Evolutionary conservation across 2,329 filamentous ascomycete genomes (phyloP).

Genomic region (Chaetoscypha palmicola): DNA sequence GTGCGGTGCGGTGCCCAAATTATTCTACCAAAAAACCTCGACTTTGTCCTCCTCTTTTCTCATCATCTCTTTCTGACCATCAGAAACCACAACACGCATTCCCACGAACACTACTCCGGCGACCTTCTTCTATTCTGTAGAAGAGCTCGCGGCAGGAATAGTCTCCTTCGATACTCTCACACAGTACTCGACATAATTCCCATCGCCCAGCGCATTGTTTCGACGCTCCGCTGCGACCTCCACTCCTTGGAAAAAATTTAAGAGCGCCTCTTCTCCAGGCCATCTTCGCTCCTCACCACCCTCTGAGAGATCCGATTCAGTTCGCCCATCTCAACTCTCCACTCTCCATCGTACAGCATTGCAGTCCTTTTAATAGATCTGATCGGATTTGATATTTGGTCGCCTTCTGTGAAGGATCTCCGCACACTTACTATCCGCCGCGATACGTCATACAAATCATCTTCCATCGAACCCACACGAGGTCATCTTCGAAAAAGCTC

Average conservation of each 20-base stretch:
- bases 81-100: slow-evolving; percentile 6
- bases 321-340: slow-evolving; percentile 28
- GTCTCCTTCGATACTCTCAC: slow-evolving; percentile 8
- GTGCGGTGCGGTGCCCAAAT: not conserved
- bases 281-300: slow-evolving; percentile 16
- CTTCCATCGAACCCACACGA: slow-evolving; percentile 18
- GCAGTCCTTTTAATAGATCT: slow-evolving; percentile 13
- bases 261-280: slow-evolving; percentile 18
- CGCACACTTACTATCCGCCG: slow-evolving; percentile 13
- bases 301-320: slow-evolving; percentile 28
- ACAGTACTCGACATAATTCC: slow-evolving; percentile 15
- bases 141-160: slow-evolving; percentile 26
- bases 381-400: slow-evolving; percentile 25
- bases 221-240: slow-evolving; percentile 10
- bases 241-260: slow-evolving; percentile 13
- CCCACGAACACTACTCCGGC: slow-evolving; percentile 1
- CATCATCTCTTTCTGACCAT: slow-evolving; percentile 7
- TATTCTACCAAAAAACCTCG: not conserved
- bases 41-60: slow-evolving; percentile 1
- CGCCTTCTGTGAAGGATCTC: slow-evolving; percentile 25
- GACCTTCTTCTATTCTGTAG: slow-evolving; percentile 29
- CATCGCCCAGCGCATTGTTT: slow-evolving; percentile 14
- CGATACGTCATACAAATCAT: slow-evolving; percentile 29
- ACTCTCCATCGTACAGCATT: slow-evolving; percentile 10
- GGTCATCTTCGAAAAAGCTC: slow-evolving; percentile 23